Percentiles rank a stretch among this genome's conserved stretches.
These are phyloP conservation scores for Ogataea glucozyma DNA, from an alignment of 805 yeast species.

Conservation along the genomic window DNA sequence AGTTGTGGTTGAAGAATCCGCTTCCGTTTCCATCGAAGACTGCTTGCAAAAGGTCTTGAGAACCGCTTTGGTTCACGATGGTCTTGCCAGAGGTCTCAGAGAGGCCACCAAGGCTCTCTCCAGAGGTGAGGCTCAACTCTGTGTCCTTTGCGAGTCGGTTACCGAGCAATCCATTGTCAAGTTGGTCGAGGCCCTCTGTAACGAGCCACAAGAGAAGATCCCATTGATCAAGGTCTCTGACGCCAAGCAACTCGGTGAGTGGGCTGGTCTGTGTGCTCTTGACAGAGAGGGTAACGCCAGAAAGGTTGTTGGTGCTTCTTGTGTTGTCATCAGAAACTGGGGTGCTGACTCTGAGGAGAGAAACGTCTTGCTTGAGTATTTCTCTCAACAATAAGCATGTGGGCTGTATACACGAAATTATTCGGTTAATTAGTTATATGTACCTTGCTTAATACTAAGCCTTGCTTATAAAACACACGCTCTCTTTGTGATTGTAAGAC, in stretches of 20 bases:
- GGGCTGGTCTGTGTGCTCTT: conserved; percentile 99
- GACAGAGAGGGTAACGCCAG: conserved; percentile 99
- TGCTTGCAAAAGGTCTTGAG: conserved; percentile 97
- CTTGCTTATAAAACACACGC: conserved; percentile 2
- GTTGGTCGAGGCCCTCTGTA: conserved; percentile 98
- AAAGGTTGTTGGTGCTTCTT: conserved; percentile 99
- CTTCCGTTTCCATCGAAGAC: conserved; percentile 94
- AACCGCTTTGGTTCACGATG: conserved; percentile 97
- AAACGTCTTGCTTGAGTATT: conserved; percentile 92
- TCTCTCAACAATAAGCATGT: conserved; percentile 74
- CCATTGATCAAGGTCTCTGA: conserved; percentile 99
- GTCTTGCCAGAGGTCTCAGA: conserved; percentile 99
- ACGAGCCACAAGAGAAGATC: conserved; percentile 93
- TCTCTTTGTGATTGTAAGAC: too few relatives aligned
- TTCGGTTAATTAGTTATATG: conserved; percentile 8
- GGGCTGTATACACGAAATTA: conserved; percentile 7
- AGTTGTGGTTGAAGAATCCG: conserved; percentile 79
- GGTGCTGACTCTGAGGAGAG: conserved; percentile 99
- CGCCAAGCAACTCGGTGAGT: conserved; percentile 99
- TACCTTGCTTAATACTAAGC: conserved; percentile 5
- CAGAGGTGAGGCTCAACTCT: conserved; percentile 95
- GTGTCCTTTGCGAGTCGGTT: conserved; percentile 97
- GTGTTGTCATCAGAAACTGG: conserved; percentile 99
- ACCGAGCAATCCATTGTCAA: conserved; percentile 96
- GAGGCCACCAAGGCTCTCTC: conserved; percentile 99